Base-by-base conservation (phyloP, 2,329 filamentous ascomycete species). In the Trichoderma afroharzianum region DNA sequence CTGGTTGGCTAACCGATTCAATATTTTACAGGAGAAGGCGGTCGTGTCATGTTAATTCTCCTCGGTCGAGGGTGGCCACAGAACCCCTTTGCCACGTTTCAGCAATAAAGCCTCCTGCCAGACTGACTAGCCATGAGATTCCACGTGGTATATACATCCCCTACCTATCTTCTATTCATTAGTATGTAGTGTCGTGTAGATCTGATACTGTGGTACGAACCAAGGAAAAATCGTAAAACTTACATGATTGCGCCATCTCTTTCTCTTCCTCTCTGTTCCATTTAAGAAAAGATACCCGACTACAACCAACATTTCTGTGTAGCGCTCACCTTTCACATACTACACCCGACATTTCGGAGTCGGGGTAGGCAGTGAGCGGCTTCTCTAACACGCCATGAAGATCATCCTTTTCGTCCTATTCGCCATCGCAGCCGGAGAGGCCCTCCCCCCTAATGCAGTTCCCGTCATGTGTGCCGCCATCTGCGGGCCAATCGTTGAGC, bases 401-500 rank as follows among this genome's bases (percentile, higher is more conserved):
- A 36, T 73, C 71, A 72, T 80, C 68, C 67, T 79, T 50, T 77
- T 76, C 36, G 76, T 78, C 74, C 76, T 81, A 69, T 75, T 76
- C 43, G 73, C 76, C n/a, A 59, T 79, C 63, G 76, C 75, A 47
- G 67, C 73, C 9, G 77, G 78, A 30, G 78, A 80, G 39, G 77
- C 77, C 33, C 75, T 84, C 43, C 77, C 77, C 21, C 76, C 79
- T 14, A 76, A 81, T 26, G 79, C 82, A 30, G 80, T 84, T 18
- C 82, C 82, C 36, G 71, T 82, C 26, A 76, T 77, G 67, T 84
- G 82, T 71, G 81, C 81, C 43, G 80, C 79, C 50, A 83, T 84
- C 66, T 84, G 82, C 76, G 82, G 82, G 5, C 82, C 82, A 66
- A 80, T 84, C 63, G 81, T 84, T 70, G 82, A 84, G 75, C 75